phyloP scores from a whole-genome alignment of 257 asterid species.

The Cynanchum wilfordii region DNA sequence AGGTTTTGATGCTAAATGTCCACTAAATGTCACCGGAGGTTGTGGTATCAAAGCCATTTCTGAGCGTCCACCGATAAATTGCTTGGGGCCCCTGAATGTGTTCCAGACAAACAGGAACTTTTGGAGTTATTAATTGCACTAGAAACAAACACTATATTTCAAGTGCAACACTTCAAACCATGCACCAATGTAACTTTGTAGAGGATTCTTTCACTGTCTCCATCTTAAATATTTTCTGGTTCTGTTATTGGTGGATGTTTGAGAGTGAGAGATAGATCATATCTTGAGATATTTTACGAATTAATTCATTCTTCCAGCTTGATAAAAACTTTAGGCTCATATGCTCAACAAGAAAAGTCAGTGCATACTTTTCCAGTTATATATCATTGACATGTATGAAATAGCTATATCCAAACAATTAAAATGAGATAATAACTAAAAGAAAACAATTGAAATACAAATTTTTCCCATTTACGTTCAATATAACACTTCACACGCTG shows the following conservation, averaged over 20 bases:
- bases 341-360: neutral
- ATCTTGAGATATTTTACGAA: neutral
- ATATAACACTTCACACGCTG: neutral
- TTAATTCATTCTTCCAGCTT: neutral
- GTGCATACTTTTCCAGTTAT: neutral
- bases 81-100: constrained; percentile 6
- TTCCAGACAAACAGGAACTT: neutral
- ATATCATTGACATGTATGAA: neutral
- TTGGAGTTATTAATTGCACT: neutral
- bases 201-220: neutral
- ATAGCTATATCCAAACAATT: neutral
- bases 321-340: neutral
- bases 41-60: constrained; percentile 59
- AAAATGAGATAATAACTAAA: neutral
- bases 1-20: constrained; percentile 51
- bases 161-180: neutral
- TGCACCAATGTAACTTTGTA: no score
- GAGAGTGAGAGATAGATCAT: neutral
- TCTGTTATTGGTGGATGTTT: neutral
- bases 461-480: neutral
- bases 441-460: neutral
- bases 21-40: constrained; percentile 48
- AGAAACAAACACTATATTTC: neutral
- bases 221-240: neutral
- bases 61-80: constrained; percentile 23